Base-by-base conservation (phyloP, 1,139 yeast species). In the Debaryomyces nepalensis region DNA sequence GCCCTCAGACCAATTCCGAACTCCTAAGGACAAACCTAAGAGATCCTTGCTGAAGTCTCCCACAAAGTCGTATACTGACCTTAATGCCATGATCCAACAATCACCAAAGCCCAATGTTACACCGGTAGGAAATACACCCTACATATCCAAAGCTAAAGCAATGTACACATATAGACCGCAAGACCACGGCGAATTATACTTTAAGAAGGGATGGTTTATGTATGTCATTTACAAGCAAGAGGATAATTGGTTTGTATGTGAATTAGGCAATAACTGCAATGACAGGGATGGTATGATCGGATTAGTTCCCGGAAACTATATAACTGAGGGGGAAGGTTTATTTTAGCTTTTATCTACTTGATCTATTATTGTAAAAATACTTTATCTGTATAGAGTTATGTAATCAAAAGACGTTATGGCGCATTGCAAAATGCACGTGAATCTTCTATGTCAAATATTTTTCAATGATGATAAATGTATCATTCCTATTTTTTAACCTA, bases 181-280 rank as follows among this genome's bases (percentile, higher is more conserved):
- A 18, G 84, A 86, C 39, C 84, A 84, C n/a, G 93, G 87, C 37
- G 97, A 89, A 54, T 74, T 88, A 8, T 67, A 75, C 12, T 88
- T 89, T 71, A 75, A 77, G 43, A 86, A 87, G 57, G 86, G 85
- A 42, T 95, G 90, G 71, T 61, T 80, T n/a, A 68, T 89, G 61
- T 75, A 82, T 47, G 79, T 89, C 10, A 64, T 87, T 19, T 81
- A 81, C 51, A 84, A 77, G 70, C 95, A 88, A 60, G 91, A 85
- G 42, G 96, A 89, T 56, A 89, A 90, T 26, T 89, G 97, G 96
- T 89, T 86, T 84, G 83, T 84, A 52, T 86, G 88, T 48, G 96
- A 89, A 58, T 79, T 85, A 40, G 71, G 79, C 6, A 61, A 62
- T n/a, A 76, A 77, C 44, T 72, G 79, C 20, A 78, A 77, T 8